Percentiles rank a stretch among this genome's conserved stretches.
phyloP scores from a whole-genome alignment of 805 yeast genomes.

The Metschnikowia aberdeeniae region DNA sequence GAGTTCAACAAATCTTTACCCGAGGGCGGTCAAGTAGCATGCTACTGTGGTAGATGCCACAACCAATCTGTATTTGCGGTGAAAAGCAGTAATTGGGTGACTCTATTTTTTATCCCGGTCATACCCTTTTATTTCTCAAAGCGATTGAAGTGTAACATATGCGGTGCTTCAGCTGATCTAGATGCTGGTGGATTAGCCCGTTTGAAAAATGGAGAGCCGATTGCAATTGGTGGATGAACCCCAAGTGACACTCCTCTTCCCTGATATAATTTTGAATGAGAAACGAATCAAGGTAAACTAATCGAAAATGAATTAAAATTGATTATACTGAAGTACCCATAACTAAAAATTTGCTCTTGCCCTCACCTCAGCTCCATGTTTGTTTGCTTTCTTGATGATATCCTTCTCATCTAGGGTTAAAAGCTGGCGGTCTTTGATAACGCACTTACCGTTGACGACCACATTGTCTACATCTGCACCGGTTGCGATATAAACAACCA shows the following conservation, averaged over 20 bases:
- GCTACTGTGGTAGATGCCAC: conserved; percentile 56
- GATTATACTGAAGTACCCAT: background rate
- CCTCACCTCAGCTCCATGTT: conserved; percentile 12
- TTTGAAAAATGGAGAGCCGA: conserved; percentile 15
- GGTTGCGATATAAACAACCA: conserved; percentile 21
- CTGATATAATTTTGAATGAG: background rate
- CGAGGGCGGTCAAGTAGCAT: conserved; percentile 15
- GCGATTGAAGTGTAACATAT: conserved; percentile 15
- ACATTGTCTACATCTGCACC: conserved; percentile 19
- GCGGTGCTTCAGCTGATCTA: conserved; percentile 19
- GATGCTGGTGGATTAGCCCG: conserved; percentile 12
- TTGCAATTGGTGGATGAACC: conserved; percentile 14
- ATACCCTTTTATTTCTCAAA: conserved; percentile 16
- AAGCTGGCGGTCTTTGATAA: conserved; percentile 8
- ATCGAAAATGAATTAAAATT: background rate
- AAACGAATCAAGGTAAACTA: background rate
- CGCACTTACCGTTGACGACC: conserved; percentile 8
- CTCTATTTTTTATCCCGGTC: conserved; percentile 18
- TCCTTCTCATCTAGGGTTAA: conserved; percentile 11
- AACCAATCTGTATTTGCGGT: conserved; percentile 51
- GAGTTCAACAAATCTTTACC: conserved; percentile 15
- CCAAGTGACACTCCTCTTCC: background rate
- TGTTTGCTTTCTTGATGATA: conserved; percentile 9
- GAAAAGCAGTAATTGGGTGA: conserved; percentile 48
- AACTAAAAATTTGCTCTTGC: conserved; percentile 9